Evolutionary conservation across 495 filamentous ascomycete species (phyloP), one percentile per base, ranked within the genome.

Genomic region (Neurospora discreta): DNA sequence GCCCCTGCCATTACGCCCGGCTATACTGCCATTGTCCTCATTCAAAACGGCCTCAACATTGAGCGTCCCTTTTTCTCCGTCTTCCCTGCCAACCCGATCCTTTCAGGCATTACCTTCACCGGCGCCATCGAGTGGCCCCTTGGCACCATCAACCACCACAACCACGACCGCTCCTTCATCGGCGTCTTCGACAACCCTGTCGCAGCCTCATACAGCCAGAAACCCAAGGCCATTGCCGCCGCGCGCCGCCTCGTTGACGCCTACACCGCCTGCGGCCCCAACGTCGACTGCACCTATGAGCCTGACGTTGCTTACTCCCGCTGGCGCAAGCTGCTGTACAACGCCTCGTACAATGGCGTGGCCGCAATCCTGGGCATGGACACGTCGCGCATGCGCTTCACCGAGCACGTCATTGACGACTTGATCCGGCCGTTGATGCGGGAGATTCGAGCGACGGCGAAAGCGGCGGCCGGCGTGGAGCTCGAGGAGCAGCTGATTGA

Each of bases 41-140:
- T 88, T 39, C 89, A 91, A 75, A 91, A 90, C 73, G 89, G 89
- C 2, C 80, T 91, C 15, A 87, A 88, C 73, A 89, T 91, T 74
- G 89, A 90, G 74, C 81, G 81, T 5, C 89, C 88, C 0, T 73
- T 90, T 16, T 72, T 86, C 40, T 69, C 73, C 3, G 76, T 77
- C 0, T 90, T 87, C 74, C 87, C 88, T 0, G 20, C 71, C 0
- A 90, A 87, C 70, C 77, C 83, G 3, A 74, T 88, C 38, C 77
- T 90, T 6, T 86, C 83, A 3, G 85, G 87, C 5, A 82, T 91
- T 23, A 81, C 79, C 16, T 78, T 85, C n/a, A 87, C 86, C 68
- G 83, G 84, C 52, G 79, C 84, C 0, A 82, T 80, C 26, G 85
- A 90, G 74, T 78, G 78, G 0, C 40, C 70, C 5, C 82, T 77